Evolutionary conservation across 768 basidiomycete species (phyloP).

Genomic region (Tephrocybe rancida): DNA sequence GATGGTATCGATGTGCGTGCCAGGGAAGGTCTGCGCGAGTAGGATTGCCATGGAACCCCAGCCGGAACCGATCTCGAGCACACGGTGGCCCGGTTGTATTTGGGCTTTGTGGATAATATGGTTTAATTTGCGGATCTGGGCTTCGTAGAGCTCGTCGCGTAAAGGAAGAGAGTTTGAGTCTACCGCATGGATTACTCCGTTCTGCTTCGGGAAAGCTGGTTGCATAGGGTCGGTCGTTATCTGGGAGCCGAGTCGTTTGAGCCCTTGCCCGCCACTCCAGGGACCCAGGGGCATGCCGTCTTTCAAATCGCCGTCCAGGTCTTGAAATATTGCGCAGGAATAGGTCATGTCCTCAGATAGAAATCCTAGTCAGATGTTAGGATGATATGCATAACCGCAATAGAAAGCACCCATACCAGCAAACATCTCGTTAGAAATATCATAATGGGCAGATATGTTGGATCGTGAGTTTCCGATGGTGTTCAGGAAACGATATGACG

Average conservation of each 20-base stretch:
- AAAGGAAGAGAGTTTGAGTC: not conserved
- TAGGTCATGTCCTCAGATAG: conserved; percentile 77
- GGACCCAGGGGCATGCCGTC: conserved; percentile 24
- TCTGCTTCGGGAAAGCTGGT: conserved; percentile 15
- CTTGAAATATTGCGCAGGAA: conserved; percentile 70
- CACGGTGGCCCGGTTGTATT: conserved; percentile 55
- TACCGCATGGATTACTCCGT: not conserved
- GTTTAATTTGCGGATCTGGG: conserved; percentile 62
- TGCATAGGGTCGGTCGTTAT: conserved; percentile 10
- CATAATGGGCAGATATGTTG: conserved; percentile 79
- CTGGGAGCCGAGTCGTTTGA: conserved; percentile 24
- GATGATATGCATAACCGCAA: not conserved
- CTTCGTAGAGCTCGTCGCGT: conserved; percentile 38
- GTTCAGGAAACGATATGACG: conserved; percentile 64
- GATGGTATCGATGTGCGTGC: conserved; percentile 67
- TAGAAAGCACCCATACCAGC: conserved; percentile 38
- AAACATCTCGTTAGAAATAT: conserved; percentile 80
- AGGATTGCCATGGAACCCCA: conserved; percentile 77
- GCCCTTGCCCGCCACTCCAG: conserved; percentile 40
- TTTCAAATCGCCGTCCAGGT: conserved; percentile 60
- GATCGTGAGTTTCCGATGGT: conserved; percentile 64
- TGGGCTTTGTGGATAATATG: conserved; percentile 68
- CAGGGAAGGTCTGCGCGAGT: conserved; percentile 54
- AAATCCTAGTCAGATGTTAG: conserved; percentile 38
- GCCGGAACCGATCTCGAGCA: conserved; percentile 78